Conservation (phyloP, 305 asterid species). For the Plantago lanceolata region DNA sequence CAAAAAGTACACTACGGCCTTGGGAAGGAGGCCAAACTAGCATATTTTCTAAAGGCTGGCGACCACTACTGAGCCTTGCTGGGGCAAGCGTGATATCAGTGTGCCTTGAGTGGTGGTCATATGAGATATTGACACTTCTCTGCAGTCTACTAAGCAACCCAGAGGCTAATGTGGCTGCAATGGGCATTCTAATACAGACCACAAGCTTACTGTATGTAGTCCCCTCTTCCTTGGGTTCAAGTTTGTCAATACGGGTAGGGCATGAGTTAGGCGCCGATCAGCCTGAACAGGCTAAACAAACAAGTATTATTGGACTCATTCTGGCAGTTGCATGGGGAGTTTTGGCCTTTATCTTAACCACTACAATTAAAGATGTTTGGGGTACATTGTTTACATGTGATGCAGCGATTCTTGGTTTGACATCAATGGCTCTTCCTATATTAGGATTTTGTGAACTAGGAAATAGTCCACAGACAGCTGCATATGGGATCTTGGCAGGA, state of each 20-base stretch:
- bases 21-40: slow-evolving; percentile 34
- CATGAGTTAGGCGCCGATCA: slow-evolving; percentile 57
- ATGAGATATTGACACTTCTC: slow-evolving; percentile 49
- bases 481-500: slow-evolving; percentile 48
- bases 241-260: slow-evolving; percentile 49
- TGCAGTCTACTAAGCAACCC: slow-evolving; percentile 45
- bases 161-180: slow-evolving; percentile 47
- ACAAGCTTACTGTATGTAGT: slow-evolving; percentile 52
- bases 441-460: slow-evolving; percentile 54
- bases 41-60: slow-evolving; percentile 38
- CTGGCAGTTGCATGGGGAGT: slow-evolving; percentile 44
- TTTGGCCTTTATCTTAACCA: slow-evolving; percentile 40
- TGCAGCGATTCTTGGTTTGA: slow-evolving; percentile 39
- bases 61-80: slow-evolving; percentile 36
- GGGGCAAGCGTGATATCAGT: slow-evolving; percentile 49
- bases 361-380: slow-evolving; percentile 43
- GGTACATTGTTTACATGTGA: slow-evolving; percentile 46
- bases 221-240: slow-evolving; percentile 49
- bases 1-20: slow-evolving; percentile 36
- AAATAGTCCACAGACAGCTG: slow-evolving; percentile 51
- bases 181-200: slow-evolving; percentile 54
- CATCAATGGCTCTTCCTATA: slow-evolving; percentile 45
- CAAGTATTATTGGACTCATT: slow-evolving; percentile 36
- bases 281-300: slow-evolving; percentile 43
- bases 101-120: slow-evolving; percentile 69